phyloP scores from a whole-genome alignment of 78 protist species.

The Dictyostelium purpureum region DNA sequence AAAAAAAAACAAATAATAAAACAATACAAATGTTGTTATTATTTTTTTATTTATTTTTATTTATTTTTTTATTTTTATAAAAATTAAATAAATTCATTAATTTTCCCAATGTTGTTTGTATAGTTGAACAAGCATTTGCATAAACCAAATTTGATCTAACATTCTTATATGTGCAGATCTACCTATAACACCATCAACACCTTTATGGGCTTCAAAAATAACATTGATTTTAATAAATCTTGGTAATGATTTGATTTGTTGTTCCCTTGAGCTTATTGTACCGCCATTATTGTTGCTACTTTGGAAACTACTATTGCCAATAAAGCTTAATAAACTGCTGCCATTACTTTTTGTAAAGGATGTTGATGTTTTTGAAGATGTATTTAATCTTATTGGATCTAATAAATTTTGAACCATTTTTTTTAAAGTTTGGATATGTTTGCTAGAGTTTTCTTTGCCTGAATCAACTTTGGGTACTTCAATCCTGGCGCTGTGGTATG shows the following conservation, averaged over 20 bases:
- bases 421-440: background rate
- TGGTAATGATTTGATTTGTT: background rate
- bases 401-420: slow-evolving; percentile 40
- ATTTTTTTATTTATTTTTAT: too few relatives aligned
- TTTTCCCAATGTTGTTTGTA: slow-evolving; percentile 56
- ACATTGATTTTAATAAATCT: slow-evolving; percentile 47
- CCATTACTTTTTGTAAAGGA: background rate
- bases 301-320: too few relatives aligned
- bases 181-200: slow-evolving; percentile 81
- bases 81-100: too few relatives aligned
- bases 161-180: slow-evolving; percentile 81
- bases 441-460: background rate
- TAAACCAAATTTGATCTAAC: slow-evolving; percentile 71
- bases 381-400: slow-evolving; percentile 8
- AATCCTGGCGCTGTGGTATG: slow-evolving; percentile 70
- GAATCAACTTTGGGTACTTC: slow-evolving; percentile 64
- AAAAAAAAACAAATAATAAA: too few relatives aligned
- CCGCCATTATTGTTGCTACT: background rate
- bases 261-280: background rate
- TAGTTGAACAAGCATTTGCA: slow-evolving; percentile 63
- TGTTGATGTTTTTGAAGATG: too few relatives aligned
- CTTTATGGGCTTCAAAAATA: slow-evolving; percentile 68
- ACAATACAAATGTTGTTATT: too few relatives aligned
- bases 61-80: too few relatives aligned
- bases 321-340: background rate